Percentiles rank a stretch among this genome's conserved stretches.
Conservation (phyloP, 306 rosid genomes). For the Bauhinia variegata region DNA sequence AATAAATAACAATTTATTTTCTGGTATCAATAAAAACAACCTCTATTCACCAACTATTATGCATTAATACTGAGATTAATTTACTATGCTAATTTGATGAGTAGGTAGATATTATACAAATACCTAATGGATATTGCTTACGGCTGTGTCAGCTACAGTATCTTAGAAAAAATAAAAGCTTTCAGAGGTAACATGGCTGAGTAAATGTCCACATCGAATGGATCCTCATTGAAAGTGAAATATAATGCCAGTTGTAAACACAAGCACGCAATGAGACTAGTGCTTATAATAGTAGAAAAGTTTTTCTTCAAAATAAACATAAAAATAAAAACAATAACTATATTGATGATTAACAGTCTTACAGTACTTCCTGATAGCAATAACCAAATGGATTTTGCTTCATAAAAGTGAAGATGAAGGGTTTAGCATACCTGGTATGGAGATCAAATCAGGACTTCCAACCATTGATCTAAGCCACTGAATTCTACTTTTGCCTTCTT, state of each 20-base stretch:
- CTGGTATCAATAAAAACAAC: background rate
- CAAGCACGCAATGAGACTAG: too few relatives aligned
- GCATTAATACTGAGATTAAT: background rate
- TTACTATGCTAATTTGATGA: background rate
- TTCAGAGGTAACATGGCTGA: too few relatives aligned
- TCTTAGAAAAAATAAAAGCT: too few relatives aligned
- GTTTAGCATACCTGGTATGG: slow-evolving; percentile 77
- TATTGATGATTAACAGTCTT: too few relatives aligned
- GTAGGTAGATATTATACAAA: background rate
- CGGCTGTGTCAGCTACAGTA: too few relatives aligned
- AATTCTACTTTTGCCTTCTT: slow-evolving; percentile 93
- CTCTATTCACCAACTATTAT: background rate
- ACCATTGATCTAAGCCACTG: slow-evolving; percentile 99
- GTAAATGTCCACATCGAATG: too few relatives aligned
- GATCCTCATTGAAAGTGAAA: too few relatives aligned
- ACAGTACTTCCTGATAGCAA: background rate
- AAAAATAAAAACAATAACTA: too few relatives aligned
- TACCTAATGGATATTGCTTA: too few relatives aligned
- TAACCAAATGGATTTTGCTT: background rate
- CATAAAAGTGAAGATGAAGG: slow-evolving; percentile 3
- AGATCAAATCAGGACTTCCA: slow-evolving; percentile 99
- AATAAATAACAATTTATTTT: slow-evolving; percentile 1
- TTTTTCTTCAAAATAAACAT: too few relatives aligned
- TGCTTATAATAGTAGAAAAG: too few relatives aligned
- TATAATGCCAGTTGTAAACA: too few relatives aligned